Conservation (phyloP, 768 basidiomycete genomes). For the Boletus tylopilopsis region DNA sequence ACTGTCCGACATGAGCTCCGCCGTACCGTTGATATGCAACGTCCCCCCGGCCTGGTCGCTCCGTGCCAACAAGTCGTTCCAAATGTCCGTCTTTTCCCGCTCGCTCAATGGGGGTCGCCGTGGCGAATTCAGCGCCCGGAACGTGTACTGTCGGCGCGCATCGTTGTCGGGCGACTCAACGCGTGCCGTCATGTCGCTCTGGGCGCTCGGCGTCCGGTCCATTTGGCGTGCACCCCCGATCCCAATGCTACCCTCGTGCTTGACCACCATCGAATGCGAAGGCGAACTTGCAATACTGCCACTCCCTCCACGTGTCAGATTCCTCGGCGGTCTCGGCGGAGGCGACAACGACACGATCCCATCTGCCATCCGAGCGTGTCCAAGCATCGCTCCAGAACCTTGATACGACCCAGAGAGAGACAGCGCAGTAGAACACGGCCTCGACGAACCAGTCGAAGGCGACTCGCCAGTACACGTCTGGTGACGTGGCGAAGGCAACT, state of each 20-base stretch:
- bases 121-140: slow-evolving; percentile 43
- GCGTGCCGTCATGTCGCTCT: slow-evolving; percentile 32
- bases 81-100: slow-evolving; percentile 66
- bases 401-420: slow-evolving; percentile 36
- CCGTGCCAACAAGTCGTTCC: slow-evolving; percentile 64
- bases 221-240: slow-evolving; percentile 7
- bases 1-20: slow-evolving; percentile 41
- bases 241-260: not conserved
- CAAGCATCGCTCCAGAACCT: not conserved
- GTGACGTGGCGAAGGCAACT: slow-evolving; percentile 10
- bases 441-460: slow-evolving; percentile 31
- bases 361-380: slow-evolving; percentile 12
- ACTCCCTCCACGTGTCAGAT: slow-evolving; percentile 10
- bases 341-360: slow-evolving; percentile 27
- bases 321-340: slow-evolving; percentile 23
- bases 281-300: slow-evolving; percentile 6
- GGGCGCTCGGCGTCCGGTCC: slow-evolving; percentile 22
- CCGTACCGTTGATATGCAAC: slow-evolving; percentile 44
- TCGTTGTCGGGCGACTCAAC: slow-evolving; percentile 2
- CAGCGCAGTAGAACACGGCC: slow-evolving; percentile 40
- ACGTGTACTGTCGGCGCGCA: slow-evolving; percentile 36
- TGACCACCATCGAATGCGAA: slow-evolving; percentile 5
- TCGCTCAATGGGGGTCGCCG: slow-evolving; percentile 48
- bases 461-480: slow-evolving; percentile 13
- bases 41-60: slow-evolving; percentile 75